Base-by-base conservation (phyloP, 805 yeast species). In the Saturnispora galanensis region DNA sequence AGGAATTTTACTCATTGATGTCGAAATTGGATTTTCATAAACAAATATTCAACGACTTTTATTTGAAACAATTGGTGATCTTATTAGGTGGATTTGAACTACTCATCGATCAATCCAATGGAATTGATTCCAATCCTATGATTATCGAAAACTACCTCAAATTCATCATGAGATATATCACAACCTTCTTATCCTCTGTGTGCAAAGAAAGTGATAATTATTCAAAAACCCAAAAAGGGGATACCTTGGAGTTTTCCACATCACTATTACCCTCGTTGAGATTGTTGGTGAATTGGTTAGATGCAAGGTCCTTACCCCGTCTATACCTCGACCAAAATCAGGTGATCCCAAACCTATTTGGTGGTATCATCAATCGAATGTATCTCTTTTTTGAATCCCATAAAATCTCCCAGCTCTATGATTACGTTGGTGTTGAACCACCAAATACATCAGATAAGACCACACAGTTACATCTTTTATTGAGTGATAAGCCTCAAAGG, bases 211-310 rank as follows among this genome's bases (percentile, higher is more conserved):
- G 34, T 38, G 41, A 16, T 6, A 31, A 30, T n/a, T 30, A 40
- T 18, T 13, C 35, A 18, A 40, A 38, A 29, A 17, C 30, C 9
- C 35, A 12, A 13, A 33, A 33, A 21, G 39, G 36, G 7, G 30
- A 37, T n/a, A 37, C 42, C 10, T 33, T 50, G 42, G 42, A 47
- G 7, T 50, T 58, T 28, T 52, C 60, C 30, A 50, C 58, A 38
- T 39, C 55, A 9, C 50, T 63, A 18, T 59, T 63, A 51, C 76
- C 66, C 41, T 57, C 62, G 39, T 38, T 76, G 0, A 66, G 89
- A 52, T 60, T 81, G 9, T 56, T 74, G 36, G 64, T 75, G 18
- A 71, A 74, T 45, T 81, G 85, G 85, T 54, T 80, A 21, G 74
- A 70, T 49, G 71, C 72, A 37, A 68, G 76, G 45, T 70, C 69